Conservation (phyloP, 164 flowering plant genomes). For the Dillenia suffruticosa region DNA sequence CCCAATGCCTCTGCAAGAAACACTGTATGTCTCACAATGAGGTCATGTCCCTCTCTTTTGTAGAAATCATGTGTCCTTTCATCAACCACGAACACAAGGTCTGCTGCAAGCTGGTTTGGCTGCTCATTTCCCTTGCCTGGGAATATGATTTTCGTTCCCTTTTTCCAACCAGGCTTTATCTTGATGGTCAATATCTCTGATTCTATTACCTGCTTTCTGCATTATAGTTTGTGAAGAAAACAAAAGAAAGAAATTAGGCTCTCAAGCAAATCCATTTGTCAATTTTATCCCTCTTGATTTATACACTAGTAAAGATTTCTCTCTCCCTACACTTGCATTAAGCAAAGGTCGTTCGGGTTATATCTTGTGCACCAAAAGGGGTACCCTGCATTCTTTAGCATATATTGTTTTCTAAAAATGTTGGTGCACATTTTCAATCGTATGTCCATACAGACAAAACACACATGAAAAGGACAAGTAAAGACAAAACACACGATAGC, state of each 20-base stretch:
- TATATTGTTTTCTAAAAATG: too few relatives aligned
- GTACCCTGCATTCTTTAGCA: too few relatives aligned
- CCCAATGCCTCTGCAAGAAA: slow-evolving; percentile 55
- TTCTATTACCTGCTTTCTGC: slow-evolving; percentile 25
- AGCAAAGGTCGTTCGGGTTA: too few relatives aligned
- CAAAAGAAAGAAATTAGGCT: not conserved
- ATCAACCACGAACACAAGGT: slow-evolving; percentile 63
- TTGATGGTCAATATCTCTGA: slow-evolving; percentile 59
- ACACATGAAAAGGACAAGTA: too few relatives aligned
- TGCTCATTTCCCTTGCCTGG: slow-evolving; percentile 78
- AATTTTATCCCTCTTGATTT: too few relatives aligned
- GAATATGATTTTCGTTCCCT: slow-evolving; percentile 77
- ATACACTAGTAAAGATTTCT: too few relatives aligned
- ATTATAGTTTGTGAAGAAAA: not conserved
- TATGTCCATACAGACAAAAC: too few relatives aligned
- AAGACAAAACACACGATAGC: too few relatives aligned
- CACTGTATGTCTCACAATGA: slow-evolving; percentile 39
- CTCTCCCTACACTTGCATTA: too few relatives aligned
- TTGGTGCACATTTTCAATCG: too few relatives aligned
- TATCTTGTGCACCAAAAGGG: too few relatives aligned
- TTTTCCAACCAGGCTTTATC: slow-evolving; percentile 83
- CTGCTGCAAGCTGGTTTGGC: slow-evolving; percentile 50
- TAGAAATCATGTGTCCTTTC: slow-evolving; percentile 62
- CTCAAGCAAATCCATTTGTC: too few relatives aligned
- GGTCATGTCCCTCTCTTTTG: slow-evolving; percentile 72